Percentiles rank a stretch among this genome's conserved stretches.
These are phyloP conservation scores for Leishmania aethiopica DNA, from an alignment of 208 protist species.

Conservation along the genomic window DNA sequence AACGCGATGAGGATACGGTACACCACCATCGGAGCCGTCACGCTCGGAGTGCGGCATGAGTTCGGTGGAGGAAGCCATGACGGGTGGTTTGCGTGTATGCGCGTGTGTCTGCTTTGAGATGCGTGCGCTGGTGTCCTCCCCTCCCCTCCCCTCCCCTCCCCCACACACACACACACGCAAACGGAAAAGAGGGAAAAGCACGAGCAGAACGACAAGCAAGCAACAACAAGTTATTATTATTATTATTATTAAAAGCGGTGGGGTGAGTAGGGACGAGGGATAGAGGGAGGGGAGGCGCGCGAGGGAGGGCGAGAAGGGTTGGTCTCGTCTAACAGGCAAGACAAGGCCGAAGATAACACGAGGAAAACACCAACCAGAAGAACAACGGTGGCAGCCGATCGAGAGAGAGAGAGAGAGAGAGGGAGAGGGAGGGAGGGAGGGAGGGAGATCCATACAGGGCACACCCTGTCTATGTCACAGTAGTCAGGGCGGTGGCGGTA, in stretches of 20 bases:
- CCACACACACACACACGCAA: not conserved
- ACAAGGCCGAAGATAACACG: no score
- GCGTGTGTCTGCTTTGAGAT: not conserved
- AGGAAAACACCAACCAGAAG: no score
- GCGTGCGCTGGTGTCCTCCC: not conserved
- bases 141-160: not conserved
- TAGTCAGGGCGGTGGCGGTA: not conserved
- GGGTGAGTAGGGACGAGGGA: not conserved
- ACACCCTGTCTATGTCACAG: not conserved
- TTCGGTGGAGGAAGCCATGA: not conserved
- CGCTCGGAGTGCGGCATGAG: not conserved
- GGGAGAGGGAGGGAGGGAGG: no score
- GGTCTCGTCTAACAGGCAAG: no score
- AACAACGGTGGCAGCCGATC: not conserved
- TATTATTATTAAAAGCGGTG: no score
- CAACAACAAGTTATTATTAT: no score
- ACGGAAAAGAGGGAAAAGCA: not conserved
- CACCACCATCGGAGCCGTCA: not conserved
- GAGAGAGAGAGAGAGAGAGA: not conserved
- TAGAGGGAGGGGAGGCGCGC: not conserved
- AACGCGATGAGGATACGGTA: slow-evolving; percentile 9
- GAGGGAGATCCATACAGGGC: not conserved
- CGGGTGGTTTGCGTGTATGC: not conserved
- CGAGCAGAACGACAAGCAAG: not conserved
- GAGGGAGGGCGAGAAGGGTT: no score